Evolutionary conservation across 2,329 filamentous ascomycete species (phyloP).

Genomic region (Dactylellina cionopaga): DNA sequence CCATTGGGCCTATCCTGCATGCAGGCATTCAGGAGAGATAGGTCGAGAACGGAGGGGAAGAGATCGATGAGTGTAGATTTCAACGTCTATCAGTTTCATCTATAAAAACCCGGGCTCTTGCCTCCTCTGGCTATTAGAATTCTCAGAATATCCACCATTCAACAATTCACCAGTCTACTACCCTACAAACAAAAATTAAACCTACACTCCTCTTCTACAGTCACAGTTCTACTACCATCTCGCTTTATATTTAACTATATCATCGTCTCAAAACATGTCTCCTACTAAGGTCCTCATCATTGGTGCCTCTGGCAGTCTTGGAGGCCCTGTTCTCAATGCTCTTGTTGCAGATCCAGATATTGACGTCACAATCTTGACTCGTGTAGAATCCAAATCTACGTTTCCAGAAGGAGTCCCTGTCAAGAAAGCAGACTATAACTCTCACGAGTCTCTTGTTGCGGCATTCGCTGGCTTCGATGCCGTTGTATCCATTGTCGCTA

Average conservation of each 20-base stretch:
- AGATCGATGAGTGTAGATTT: too few relatives aligned
- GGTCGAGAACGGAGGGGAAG: too few relatives aligned
- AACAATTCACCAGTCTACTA: too few relatives aligned
- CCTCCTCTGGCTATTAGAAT: too few relatives aligned
- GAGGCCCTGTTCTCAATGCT: constrained; percentile 26
- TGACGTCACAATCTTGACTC: constrained; percentile 68
- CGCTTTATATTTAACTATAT: not conserved
- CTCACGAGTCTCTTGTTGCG: constrained; percentile 64
- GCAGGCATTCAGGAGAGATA: too few relatives aligned
- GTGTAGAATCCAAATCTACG: constrained; percentile 62
- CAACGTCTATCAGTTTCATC: too few relatives aligned
- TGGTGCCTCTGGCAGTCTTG: constrained; percentile 41
- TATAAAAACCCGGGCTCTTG: too few relatives aligned
- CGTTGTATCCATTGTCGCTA: constrained; percentile 65
- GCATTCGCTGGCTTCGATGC: constrained; percentile 70
- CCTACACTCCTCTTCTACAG: not conserved
- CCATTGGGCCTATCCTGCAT: too few relatives aligned
- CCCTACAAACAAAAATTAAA: too few relatives aligned
- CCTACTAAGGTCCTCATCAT: constrained; percentile 45
- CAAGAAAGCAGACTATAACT: constrained; percentile 65
- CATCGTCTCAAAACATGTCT: constrained; percentile 16
- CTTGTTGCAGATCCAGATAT: constrained; percentile 57
- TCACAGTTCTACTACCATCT: not conserved
- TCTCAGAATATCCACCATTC: not conserved
- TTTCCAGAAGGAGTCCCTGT: constrained; percentile 62